Conservation (phyloP, 164 flowering plant genomes). For the Kalanchoe fedtschenkoi region DNA sequence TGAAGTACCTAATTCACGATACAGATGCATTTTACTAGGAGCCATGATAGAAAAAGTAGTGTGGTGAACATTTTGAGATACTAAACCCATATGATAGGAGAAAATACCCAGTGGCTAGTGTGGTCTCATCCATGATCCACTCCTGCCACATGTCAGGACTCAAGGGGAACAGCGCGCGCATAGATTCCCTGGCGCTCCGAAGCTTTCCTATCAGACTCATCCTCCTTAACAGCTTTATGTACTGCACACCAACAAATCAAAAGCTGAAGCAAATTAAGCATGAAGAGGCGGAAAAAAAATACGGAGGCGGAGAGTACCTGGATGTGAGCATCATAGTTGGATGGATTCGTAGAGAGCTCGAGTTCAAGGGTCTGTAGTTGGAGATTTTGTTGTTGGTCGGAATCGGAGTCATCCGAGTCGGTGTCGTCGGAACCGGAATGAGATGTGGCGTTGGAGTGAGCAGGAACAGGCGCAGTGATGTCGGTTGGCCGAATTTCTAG, state of each 20-base stretch:
- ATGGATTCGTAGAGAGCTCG: conserved; percentile 46
- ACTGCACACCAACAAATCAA: conserved; percentile 26
- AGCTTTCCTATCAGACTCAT: conserved; percentile 65
- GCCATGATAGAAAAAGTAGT: not conserved
- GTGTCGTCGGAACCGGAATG: conserved; percentile 30
- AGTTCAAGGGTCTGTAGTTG: conserved; percentile 45
- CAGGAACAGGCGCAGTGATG: not conserved
- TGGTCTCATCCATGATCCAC: conserved; percentile 76
- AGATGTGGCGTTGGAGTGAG: conserved; percentile 14
- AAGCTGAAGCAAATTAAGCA: not conserved
- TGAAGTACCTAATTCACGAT: too few relatives aligned
- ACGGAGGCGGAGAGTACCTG: conserved; percentile 22
- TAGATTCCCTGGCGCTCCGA: conserved; percentile 67
- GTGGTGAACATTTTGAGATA: not conserved
- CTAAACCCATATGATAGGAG: not conserved
- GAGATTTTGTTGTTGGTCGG: conserved; percentile 29
- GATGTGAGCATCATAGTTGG: conserved; percentile 60
- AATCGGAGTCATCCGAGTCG: conserved; percentile 32
- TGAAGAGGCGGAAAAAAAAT: not conserved
- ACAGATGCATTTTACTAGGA: too few relatives aligned
- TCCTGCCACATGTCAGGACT: conserved; percentile 83
- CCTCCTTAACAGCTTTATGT: conserved; percentile 55
- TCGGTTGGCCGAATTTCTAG: not conserved
- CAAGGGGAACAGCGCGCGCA: conserved; percentile 64
- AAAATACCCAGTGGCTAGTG: conserved; percentile 39